phyloP scores from a whole-genome alignment of 2,329 filamentous ascomycete genomes.

The Cladosporium sp. region DNA sequence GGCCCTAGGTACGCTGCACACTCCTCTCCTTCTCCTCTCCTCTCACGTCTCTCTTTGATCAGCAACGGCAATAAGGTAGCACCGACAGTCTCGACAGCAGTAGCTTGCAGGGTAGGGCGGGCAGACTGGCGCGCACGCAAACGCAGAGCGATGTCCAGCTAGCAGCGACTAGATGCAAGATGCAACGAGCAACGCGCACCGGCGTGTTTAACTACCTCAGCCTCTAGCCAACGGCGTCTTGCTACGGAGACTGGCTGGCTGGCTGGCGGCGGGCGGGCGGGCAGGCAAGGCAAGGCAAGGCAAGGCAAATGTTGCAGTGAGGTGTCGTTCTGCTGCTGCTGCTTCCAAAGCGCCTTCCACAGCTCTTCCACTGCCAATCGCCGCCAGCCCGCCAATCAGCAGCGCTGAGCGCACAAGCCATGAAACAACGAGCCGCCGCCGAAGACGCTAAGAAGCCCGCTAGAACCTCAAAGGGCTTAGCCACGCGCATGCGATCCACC shows the following conservation, averaged over 20 bases:
- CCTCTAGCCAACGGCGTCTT: constrained; percentile 3
- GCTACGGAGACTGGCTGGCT: neutral
- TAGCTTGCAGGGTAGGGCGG: neutral
- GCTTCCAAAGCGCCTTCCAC: constrained; percentile 6
- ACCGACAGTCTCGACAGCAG: neutral
- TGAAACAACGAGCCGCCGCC: neutral
- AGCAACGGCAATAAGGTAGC: constrained; percentile 8
- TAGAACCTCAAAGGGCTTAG: neutral
- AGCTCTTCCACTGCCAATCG: constrained; percentile 10
- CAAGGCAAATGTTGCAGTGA: neutral
- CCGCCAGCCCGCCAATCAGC: constrained; percentile 11
- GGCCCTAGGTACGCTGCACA: neutral
- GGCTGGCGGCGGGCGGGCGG: neutral
- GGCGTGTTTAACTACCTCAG: constrained; percentile 11
- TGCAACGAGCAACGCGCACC: neutral
- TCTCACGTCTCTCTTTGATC: neutral
- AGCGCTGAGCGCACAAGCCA: neutral
- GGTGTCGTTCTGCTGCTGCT: neutral
- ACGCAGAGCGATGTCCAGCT: neutral
- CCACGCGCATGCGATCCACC: neutral
- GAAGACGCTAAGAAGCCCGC: constrained; percentile 5
- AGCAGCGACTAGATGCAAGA: neutral
- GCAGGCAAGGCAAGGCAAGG: neutral
- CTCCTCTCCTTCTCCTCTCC: neutral
- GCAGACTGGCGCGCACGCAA: neutral